Evolutionary conservation across 306 rosid species (phyloP).

Genomic region (Senna tora): DNA sequence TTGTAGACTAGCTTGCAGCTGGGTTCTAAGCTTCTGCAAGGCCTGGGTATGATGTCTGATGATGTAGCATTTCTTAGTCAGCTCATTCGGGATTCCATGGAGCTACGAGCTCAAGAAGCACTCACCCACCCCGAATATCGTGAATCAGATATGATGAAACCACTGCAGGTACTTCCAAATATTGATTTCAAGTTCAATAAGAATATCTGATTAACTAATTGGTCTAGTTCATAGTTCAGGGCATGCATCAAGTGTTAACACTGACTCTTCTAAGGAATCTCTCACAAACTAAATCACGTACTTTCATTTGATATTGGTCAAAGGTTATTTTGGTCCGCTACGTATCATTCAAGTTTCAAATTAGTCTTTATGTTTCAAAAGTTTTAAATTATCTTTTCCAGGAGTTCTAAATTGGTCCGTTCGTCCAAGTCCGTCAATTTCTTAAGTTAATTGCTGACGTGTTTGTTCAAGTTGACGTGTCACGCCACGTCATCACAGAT

Average conservation of each 20-base stretch:
- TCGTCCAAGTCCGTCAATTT: no score
- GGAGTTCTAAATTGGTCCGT: no score
- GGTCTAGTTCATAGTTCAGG: background rate
- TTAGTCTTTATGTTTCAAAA: no score
- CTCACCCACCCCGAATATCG: constrained; percentile 47
- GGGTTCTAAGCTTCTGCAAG: constrained; percentile 93
- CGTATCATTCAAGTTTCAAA: no score
- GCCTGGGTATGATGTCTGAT: constrained; percentile 95
- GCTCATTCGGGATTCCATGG: constrained; percentile 88
- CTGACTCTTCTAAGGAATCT: no score
- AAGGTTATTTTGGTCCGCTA: no score
- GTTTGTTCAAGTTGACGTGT: no score
- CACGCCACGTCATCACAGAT: no score
- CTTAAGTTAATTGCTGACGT: no score
- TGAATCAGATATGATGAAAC: constrained; percentile 65
- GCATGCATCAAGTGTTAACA: background rate
- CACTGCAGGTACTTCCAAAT: constrained; percentile 71
- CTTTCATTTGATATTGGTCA: no score
- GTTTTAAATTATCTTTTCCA: no score
- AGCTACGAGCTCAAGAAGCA: constrained; percentile 75
- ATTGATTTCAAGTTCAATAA: constrained; percentile 24
- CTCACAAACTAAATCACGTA: no score
- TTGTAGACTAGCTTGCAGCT: constrained; percentile 94
- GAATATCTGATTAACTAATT: constrained; percentile 10
- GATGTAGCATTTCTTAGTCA: constrained; percentile 87